Conservation (phyloP, 1,284 basidiomycete species). For the Garcileccinum viscosum region DNA sequence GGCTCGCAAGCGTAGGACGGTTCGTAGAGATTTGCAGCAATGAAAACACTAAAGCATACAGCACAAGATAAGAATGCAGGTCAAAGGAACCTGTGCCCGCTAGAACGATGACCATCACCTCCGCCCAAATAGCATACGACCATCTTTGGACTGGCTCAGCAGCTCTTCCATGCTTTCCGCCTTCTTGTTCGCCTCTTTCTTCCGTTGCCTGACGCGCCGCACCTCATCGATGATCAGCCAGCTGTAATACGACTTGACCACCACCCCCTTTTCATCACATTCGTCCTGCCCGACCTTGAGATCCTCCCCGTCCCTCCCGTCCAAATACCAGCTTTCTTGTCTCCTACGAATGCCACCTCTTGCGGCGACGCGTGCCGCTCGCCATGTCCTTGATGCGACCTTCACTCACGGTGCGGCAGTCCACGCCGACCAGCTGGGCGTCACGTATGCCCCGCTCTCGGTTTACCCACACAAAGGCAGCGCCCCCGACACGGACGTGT, state of each 20-base stretch:
- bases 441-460: conserved; percentile 55
- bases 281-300: conserved; percentile 75
- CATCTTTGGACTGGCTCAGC: conserved; percentile 32
- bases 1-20: conserved; percentile 23
- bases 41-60: conserved; percentile 29
- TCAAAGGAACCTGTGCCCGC: no score
- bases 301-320: conserved; percentile 68
- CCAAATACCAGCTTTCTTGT: conserved; percentile 72
- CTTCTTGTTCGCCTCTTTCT: conserved; percentile 51
- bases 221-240: conserved; percentile 86
- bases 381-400: conserved; percentile 64
- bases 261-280: conserved; percentile 72
- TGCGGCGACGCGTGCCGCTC: conserved; percentile 64
- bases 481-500: conserved; percentile 70
- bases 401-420: conserved; percentile 77
- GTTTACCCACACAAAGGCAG: conserved; percentile 71
- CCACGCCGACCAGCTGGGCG: conserved; percentile 71
- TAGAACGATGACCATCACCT: no score
- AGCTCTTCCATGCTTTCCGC: conserved; percentile 43
- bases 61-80: conserved; percentile 30
- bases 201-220: conserved; percentile 60
- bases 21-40: conserved; percentile 18
- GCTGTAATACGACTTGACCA: conserved; percentile 84
- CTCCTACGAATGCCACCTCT: conserved; percentile 74
- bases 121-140: conserved; percentile 15